Percentiles rank a stretch among this genome's conserved stretches.
These are phyloP conservation scores for Mortierella polycephala DNA, from an alignment of 371 early-diverging fungal genomes.

Conservation along the genomic window DNA sequence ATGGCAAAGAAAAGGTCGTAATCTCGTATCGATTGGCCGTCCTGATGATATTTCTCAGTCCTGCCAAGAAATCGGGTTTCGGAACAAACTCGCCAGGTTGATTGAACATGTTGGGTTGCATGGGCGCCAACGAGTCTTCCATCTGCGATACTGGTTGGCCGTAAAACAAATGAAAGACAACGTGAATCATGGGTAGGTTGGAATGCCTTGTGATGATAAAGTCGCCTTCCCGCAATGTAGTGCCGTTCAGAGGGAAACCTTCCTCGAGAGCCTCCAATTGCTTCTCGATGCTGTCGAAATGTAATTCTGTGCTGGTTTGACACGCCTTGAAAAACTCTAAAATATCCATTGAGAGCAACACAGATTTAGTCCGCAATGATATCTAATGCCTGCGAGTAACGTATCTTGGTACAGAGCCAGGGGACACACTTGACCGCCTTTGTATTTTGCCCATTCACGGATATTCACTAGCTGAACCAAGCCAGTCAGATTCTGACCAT, in stretches of 20 bases:
- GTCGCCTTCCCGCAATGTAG: constrained; percentile 61
- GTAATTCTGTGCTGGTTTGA: constrained; percentile 79
- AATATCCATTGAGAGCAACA: not conserved
- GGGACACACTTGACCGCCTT: constrained; percentile 71
- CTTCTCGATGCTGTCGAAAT: constrained; percentile 75
- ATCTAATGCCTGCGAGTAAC: too few species aligned
- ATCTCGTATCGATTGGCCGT: constrained; percentile 77
- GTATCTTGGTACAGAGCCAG: not conserved
- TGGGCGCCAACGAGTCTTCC: not conserved
- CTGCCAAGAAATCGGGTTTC: constrained; percentile 59
- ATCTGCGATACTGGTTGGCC: not conserved
- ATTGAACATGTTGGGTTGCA: constrained; percentile 16
- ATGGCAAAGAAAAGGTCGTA: constrained; percentile 70
- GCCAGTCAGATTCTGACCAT: constrained; percentile 74
- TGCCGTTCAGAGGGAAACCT: constrained; percentile 61
- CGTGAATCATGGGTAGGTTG: constrained; percentile 77
- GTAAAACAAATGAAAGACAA: constrained; percentile 75
- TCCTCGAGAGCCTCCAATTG: constrained; percentile 70
- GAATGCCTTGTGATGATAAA: constrained; percentile 83
- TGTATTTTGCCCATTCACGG: constrained; percentile 70
- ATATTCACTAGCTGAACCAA: constrained; percentile 70
- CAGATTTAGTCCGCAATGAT: not conserved
- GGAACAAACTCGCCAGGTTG: constrained; percentile 26
- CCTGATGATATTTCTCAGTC: constrained; percentile 73
- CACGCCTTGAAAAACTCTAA: constrained; percentile 74